Base-by-base conservation (phyloP, 352 stramenopile genomes). In the Phytophthora melonis region DNA sequence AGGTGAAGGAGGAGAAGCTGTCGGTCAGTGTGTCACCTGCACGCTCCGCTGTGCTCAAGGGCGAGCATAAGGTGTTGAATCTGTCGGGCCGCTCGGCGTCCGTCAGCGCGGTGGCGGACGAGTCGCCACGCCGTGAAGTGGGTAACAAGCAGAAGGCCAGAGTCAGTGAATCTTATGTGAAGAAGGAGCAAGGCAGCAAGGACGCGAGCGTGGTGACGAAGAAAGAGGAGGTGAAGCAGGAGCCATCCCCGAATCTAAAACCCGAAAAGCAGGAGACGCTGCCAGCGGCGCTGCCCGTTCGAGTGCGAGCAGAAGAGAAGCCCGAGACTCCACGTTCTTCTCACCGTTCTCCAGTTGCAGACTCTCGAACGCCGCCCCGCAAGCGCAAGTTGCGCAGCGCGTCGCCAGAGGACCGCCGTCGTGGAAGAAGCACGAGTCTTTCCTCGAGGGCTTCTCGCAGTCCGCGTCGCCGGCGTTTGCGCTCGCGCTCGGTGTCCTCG, bases 31-130 rank as follows among this genome's bases (percentile, higher is more conserved):
- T 63, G 23, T 71, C 64, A 14, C 60, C 68, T 32, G 73, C 50
- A 5, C 68, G 60, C 13, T 45, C 62, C 34, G 63, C 75, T 58
- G 72, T 78, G 41, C 59, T 57, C n/a, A 79, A 82, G 41, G 72
- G 72, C 32, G 72, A 82, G 54, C 68, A 63, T 36, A 82, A 80
- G 64, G 55, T 81, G 18, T 61, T 79, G 60, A 75, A 81, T 34
- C 50, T 81, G 34, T 74, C 66, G 21, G 63, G 59, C 14, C 59
- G 50, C 43, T 76, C 67, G 18, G 52, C 59, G 4, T 75, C 74
- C 3, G 55, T 72, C 19, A 66, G 19, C 36, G 75, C 59, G 10
- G 56, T 80, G 64, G 41, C 60, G 14, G 57, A 64, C 25, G 63
- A 68, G 3, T 63, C 61, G 34, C 62, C 50, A 27, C 7, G 19